Conservation (phyloP, 1,284 basidiomycete species). For the Papiliotrema flavescens region DNA sequence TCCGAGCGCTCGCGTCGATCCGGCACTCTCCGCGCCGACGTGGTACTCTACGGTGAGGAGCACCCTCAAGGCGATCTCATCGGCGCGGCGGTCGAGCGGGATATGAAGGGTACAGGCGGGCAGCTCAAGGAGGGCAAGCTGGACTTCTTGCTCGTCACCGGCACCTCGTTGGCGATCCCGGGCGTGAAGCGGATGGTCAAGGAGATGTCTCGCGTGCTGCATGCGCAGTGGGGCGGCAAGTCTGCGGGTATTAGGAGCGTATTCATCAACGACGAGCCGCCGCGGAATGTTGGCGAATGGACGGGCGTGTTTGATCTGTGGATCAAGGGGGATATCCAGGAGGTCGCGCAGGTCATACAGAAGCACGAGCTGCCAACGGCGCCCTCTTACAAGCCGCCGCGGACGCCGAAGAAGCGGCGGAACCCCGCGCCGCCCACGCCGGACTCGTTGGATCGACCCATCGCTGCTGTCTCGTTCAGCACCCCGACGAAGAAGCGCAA, state of each 20-base stretch:
- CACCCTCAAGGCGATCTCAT: slow-evolving; percentile 86
- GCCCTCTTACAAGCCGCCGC: neutral
- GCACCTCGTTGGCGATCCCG: slow-evolving; percentile 83
- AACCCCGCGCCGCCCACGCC: neutral
- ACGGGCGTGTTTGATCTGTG: slow-evolving; percentile 87
- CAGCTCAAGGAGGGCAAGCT: slow-evolving; percentile 33
- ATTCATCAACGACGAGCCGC: slow-evolving; percentile 86
- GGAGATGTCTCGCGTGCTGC: slow-evolving; percentile 80
- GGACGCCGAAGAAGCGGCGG: neutral
- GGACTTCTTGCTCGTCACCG: slow-evolving; percentile 84
- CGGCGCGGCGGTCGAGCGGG: slow-evolving; percentile 69
- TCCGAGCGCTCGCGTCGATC: slow-evolving; percentile 78
- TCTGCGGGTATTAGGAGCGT: slow-evolving; percentile 61
- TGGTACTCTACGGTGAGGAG: slow-evolving; percentile 85
- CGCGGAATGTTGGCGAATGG: slow-evolving; percentile 72
- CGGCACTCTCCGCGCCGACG: slow-evolving; percentile 76
- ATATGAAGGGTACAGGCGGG: slow-evolving; percentile 61
- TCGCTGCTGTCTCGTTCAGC: too few species aligned
- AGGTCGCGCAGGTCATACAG: slow-evolving; percentile 48
- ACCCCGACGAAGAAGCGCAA: neutral
- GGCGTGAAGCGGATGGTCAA: slow-evolving; percentile 90
- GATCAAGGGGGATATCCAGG: slow-evolving; percentile 84
- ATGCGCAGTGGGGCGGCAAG: slow-evolving; percentile 18
- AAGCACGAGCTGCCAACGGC: neutral
- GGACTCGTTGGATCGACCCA: neutral